Percentiles rank a stretch among this genome's conserved stretches.
phyloP scores from a whole-genome alignment of 148 eudicot species.

The Chenopodium berlandieri region DNA sequence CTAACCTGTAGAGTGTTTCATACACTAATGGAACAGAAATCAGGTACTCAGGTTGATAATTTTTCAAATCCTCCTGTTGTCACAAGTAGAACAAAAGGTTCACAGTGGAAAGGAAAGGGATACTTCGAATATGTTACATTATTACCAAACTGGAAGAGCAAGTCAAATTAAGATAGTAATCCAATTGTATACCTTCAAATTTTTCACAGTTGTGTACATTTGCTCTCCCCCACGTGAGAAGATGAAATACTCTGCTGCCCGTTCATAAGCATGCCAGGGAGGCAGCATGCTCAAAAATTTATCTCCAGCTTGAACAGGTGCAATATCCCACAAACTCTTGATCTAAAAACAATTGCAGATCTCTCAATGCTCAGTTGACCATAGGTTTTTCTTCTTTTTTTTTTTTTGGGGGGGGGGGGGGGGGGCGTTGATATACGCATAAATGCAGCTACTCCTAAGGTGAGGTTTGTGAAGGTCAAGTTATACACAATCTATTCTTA shows the following conservation, averaged over 20 bases:
- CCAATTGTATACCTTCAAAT: conserved; percentile 54
- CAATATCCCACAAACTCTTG: conserved; percentile 68
- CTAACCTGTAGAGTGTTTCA: conserved; percentile 89
- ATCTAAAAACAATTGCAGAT: conserved; percentile 40
- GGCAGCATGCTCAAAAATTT: conserved; percentile 92
- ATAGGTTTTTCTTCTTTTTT: too few species aligned
- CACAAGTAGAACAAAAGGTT: conserved; percentile 22
- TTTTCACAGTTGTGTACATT: conserved; percentile 74
- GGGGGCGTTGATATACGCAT: not conserved
- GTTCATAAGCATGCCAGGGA: conserved; percentile 99
- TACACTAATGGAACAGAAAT: conserved; percentile 84
- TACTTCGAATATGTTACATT: not conserved
- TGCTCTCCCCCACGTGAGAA: conserved; percentile 69
- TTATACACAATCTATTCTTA: not conserved
- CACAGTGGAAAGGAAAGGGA: not conserved
- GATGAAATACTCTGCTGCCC: conserved; percentile 79
- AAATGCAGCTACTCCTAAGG: not conserved
- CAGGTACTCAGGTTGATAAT: conserved; percentile 79
- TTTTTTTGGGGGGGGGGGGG: too few species aligned
- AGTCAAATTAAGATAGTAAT: not conserved
- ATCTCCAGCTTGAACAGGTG: conserved; percentile 77
- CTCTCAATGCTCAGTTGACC: not conserved
- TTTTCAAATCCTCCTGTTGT: conserved; percentile 77
- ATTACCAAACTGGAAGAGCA: not conserved
- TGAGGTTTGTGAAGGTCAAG: not conserved